phyloP scores from a whole-genome alignment of 371 early-diverging fungal species.

The Mortierella sp. region DNA sequence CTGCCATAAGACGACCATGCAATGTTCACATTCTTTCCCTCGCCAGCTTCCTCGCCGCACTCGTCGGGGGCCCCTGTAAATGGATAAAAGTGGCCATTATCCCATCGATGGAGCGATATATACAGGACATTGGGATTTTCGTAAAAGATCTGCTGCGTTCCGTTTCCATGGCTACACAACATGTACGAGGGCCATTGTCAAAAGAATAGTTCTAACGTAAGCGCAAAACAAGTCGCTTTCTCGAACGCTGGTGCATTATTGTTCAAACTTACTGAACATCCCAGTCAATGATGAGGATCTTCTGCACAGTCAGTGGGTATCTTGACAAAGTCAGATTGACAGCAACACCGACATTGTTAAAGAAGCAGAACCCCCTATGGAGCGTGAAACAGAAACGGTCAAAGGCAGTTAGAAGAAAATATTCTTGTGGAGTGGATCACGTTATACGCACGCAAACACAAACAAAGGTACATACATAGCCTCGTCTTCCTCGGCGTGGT shows the following conservation, averaged over 20 bases:
- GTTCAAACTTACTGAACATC: conserved; percentile 69
- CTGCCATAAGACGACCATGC: conserved; percentile 68
- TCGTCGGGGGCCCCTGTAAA: conserved; percentile 68
- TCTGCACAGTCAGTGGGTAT: conserved; percentile 61
- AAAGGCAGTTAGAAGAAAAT: too few species aligned
- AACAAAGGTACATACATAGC: conserved; percentile 59
- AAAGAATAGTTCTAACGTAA: background rate
- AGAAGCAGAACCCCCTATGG: conserved; percentile 72
- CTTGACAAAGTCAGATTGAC: conserved; percentile 63
- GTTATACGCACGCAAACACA: background rate
- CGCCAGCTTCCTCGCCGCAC: conserved; percentile 64
- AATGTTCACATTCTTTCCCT: conserved; percentile 72
- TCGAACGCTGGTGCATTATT: background rate
- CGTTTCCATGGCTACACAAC: conserved; percentile 68
- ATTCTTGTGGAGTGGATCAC: background rate
- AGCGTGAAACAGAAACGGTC: background rate
- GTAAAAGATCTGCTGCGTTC: conserved; percentile 75
- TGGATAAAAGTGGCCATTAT: conserved; percentile 71
- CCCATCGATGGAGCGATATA: conserved; percentile 75
- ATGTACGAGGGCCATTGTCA: background rate
- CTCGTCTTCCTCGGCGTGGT: conserved; percentile 74
- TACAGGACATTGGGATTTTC: conserved; percentile 75
- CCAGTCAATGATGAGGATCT: conserved; percentile 75
- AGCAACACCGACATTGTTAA: conserved; percentile 77
- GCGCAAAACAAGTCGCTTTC: too few species aligned